Evolutionary conservation across 148 eudicot genomes (phyloP), one percentile per base, ranked within the genome.

Genomic region (Suaeda aralocaspica): DNA sequence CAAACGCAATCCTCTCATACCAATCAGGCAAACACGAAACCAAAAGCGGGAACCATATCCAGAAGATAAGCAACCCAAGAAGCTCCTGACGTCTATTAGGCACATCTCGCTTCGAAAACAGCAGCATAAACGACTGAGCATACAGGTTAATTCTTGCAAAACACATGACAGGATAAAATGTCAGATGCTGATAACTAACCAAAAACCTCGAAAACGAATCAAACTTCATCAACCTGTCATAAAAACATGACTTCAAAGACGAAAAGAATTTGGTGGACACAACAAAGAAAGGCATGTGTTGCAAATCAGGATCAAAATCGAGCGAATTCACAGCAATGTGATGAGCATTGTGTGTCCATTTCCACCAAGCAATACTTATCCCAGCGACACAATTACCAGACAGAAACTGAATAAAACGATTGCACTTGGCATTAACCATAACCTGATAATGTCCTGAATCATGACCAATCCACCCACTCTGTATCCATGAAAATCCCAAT

Each of bases 281-380:
- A 31, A 70, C 83, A 50, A 84, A 82, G 24, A 84, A 44, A 1
- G 88, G 88, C 80, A 84, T 79, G 39, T 79, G 82, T 25, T 84
- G 88, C 18, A 84, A 72, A 69, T 84, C 85, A 6, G 88, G 88
- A 59, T 84, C 88, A 52, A 70, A 77, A 11, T 84, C 88, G 60
- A 84, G 83, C 51, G 79, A 73, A 51, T 84, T 84, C 59, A 81
- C 77, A 26, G 88, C 77, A 57, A 84, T 84, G 63, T 82, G 85
- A 64, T 84, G 88, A 24, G 85, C 85, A 74, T 84, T 84, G 51
- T 85, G 88, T 61, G 78, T 80, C 80, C 81, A 68, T 30, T 77
- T 82, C 89, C 89, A 86, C 89, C 89, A 83, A 14, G 59, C 81
- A 58, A 85, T 85, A 76, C 86, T 81, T 24, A 85, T 79, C 16